Evolutionary conservation across 805 yeast genomes (phyloP).

Genomic region (Nakazawaea ernobii): DNA sequence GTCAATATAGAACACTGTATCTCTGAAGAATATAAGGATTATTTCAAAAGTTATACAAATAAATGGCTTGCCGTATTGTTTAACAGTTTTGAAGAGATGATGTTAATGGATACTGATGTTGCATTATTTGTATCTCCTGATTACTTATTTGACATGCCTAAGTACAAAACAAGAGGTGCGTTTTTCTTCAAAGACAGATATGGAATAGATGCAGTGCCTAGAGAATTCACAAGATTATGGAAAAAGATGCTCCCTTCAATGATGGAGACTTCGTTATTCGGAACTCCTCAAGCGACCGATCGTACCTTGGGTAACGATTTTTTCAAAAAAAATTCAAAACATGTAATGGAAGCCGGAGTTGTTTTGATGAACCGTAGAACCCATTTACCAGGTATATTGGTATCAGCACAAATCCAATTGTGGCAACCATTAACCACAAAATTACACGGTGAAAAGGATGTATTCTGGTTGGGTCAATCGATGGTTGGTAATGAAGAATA

Average conservation of each 20-base stretch:
- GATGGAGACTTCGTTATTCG: conserved; percentile 32
- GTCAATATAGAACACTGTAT: conserved; percentile 27
- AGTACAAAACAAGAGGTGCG: conserved; percentile 31
- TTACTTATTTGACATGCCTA: conserved; percentile 29
- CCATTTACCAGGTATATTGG: conserved; percentile 44
- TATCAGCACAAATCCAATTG: conserved; percentile 37
- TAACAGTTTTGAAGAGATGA: conserved; percentile 50
- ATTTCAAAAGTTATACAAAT: conserved; percentile 25
- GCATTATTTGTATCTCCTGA: conserved; percentile 28
- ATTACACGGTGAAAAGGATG: conserved; percentile 76
- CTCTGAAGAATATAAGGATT: conserved; percentile 17
- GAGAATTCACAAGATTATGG: conserved; percentile 38
- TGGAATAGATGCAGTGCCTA: conserved; percentile 29
- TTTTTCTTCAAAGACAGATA: conserved; percentile 47
- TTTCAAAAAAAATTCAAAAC: conserved; percentile 35
- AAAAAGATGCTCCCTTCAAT: conserved; percentile 40
- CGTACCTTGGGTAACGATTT: conserved; percentile 31
- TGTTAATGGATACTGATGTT: too few species aligned
- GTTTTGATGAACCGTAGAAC: conserved; percentile 34
- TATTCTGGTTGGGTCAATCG: conserved; percentile 67
- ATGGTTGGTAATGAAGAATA: conserved; percentile 51
- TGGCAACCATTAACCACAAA: conserved; percentile 39
- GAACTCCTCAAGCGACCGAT: conserved; percentile 30
- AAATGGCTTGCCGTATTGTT: conserved; percentile 55
- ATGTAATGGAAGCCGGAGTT: conserved; percentile 45